Percentiles rank a stretch among this genome's conserved stretches.
phyloP scores from a whole-genome alignment of 2,329 filamentous ascomycete species.

The Macrophomina phaseolina region DNA sequence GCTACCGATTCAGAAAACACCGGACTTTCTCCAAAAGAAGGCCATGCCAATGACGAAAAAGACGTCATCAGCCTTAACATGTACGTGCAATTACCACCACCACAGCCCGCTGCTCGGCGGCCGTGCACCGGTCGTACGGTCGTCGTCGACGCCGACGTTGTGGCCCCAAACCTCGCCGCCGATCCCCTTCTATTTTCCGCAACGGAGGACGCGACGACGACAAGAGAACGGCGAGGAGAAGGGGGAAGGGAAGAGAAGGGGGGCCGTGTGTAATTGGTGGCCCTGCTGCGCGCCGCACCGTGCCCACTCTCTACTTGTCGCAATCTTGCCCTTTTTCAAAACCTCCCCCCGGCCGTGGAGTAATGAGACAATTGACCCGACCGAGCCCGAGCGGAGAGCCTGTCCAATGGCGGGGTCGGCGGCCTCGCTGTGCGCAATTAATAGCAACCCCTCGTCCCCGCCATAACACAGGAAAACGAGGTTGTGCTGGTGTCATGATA shows the following conservation, averaged over 20 bases:
- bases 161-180: constrained; percentile 8
- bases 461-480: constrained; percentile 11
- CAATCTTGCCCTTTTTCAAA: background rate
- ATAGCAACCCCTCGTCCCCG: constrained; percentile 5
- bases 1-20: no score
- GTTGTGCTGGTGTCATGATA: background rate
- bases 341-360: background rate
- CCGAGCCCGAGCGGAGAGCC: background rate
- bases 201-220: background rate
- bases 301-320: background rate
- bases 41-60: no score
- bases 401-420: constrained; percentile 19
- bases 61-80: no score
- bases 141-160: no score
- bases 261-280: constrained; percentile 21
- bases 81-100: no score
- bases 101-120: background rate
- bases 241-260: background rate
- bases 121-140: background rate
- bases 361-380: background rate
- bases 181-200: constrained; percentile 20
- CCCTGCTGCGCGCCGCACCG: constrained; percentile 4
- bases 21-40: no score
- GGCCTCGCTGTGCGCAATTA: constrained; percentile 8
- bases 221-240: background rate